Conservation (phyloP, 768 basidiomycete genomes). For the Crucibulum laeve region DNA sequence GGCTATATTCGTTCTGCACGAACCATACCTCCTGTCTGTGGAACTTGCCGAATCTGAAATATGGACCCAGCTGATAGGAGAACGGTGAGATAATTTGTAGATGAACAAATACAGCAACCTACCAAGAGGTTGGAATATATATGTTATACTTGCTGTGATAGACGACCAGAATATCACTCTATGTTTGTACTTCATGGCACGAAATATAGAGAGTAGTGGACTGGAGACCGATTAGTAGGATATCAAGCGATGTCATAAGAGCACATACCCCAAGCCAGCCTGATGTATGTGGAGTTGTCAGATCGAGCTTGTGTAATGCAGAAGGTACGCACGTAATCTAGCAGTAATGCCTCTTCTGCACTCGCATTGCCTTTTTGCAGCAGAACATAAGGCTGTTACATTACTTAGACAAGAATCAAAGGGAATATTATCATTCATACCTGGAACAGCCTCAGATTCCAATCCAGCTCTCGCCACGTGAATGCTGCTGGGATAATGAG, state of each 20-base stretch:
- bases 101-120: conserved; percentile 19
- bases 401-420: not conserved
- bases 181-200: conserved; percentile 48
- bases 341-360: conserved; percentile 56
- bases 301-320: conserved; percentile 17
- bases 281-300: not conserved
- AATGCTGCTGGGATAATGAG: conserved; percentile 45
- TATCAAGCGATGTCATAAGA: not conserved
- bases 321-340: conserved; percentile 53
- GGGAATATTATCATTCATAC: conserved; percentile 29
- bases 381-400: conserved; percentile 54
- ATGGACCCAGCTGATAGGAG: conserved; percentile 33
- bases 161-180: conserved; percentile 50
- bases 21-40: conserved; percentile 19
- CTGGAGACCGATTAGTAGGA: conserved; percentile 23
- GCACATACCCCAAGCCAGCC: too few species aligned
- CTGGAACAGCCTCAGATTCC: conserved; percentile 53
- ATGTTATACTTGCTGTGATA: conserved; percentile 37
- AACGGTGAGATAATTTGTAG: conserved; percentile 8
- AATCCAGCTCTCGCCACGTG: conserved; percentile 50
- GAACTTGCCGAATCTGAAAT: conserved; percentile 29
- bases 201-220: conserved; percentile 35
- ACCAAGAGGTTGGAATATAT: conserved; percentile 57
- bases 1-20: too few species aligned
- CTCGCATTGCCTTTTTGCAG: conserved; percentile 47